These are phyloP conservation scores for Phaeosphaeriaceae sp. DNA, from an alignment of 2,329 filamentous ascomycete species.

Conservation along the genomic window DNA sequence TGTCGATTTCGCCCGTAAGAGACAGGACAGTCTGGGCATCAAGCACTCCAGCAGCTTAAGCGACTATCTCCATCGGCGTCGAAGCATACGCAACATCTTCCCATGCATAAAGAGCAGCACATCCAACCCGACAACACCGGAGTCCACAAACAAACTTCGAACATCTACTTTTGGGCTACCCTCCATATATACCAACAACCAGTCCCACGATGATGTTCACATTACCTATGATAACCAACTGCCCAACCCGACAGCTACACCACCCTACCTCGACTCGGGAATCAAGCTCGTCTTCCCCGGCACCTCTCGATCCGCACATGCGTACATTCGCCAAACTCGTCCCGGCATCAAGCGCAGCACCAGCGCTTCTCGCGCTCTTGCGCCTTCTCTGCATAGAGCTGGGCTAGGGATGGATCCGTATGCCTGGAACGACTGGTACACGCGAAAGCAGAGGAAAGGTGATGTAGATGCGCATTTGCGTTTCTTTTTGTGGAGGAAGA, in stretches of 20 bases:
- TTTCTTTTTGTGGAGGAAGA: background rate
- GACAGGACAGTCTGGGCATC: background rate
- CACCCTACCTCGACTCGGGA: background rate
- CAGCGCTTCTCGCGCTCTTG: background rate
- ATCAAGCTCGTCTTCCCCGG: conserved; percentile 5
- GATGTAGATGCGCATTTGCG: background rate
- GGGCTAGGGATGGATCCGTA: conserved; percentile 5
- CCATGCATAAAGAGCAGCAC: background rate
- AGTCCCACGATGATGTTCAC: background rate
- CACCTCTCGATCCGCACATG: background rate
- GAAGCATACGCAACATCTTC: background rate
- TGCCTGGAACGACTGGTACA: conserved; percentile 5
- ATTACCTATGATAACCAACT: background rate
- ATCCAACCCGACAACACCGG: background rate
- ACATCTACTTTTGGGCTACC: background rate
- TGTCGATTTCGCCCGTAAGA: background rate
- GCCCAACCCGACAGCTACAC: background rate
- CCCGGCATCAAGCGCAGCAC: background rate
- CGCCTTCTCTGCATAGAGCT: background rate
- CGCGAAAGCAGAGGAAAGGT: background rate
- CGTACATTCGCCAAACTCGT: conserved; percentile 4
- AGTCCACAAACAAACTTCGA: background rate
- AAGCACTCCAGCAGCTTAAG: background rate
- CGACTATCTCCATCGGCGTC: background rate
- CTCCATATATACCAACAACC: background rate